Evolutionary conservation across 768 basidiomycete species (phyloP), one percentile per base, ranked within the genome.

Genomic region (Phaffia tasmanica): DNA sequence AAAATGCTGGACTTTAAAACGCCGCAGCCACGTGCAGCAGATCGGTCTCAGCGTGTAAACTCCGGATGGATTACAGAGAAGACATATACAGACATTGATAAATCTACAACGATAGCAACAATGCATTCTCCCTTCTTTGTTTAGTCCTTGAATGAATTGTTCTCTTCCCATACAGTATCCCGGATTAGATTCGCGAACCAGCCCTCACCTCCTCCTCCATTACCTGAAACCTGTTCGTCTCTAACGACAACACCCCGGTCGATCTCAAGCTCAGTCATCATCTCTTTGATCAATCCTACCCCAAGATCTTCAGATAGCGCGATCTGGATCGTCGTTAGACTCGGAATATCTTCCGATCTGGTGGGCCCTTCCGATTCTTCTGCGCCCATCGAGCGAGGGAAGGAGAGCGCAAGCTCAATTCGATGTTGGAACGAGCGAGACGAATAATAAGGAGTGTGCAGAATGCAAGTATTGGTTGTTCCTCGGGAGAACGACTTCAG

Each of bases 361-460:
- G 35, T 42, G 4, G 35, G 35, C 11, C 11, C 35, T 11, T 42
- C 35, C 35, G 35, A 5, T 42, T 42, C 35, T 11, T 42, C 35
- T 42, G 35, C 4, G 35, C 35, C 11, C 35, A 11, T 42, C 11
- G 35, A 42, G 35, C 35, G 35, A 42, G 35, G 35, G 35, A 11
- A 5, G 35, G 35, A 42, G 69, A 94, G 75, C 50, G 81, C 75
- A 1, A 81, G 76, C 1, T 81, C 79, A 2, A 93, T 78, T 14
- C 91, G 84, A 1, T 82, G 78, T 0, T 84, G 77, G 72, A 98
- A 92, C 0, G 85, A 81, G 0, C 79, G 77, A 47, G 81, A 81
- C 0, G 85, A 80, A 77, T 85, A 95, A 0, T 80, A 80, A 3
- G 91, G 88, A 0, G 87, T 89, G 75, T 94, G 89, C 0, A 98